phyloP scores from a whole-genome alignment of 495 filamentous ascomycete species.

The Lasiosphaeria hispida region DNA sequence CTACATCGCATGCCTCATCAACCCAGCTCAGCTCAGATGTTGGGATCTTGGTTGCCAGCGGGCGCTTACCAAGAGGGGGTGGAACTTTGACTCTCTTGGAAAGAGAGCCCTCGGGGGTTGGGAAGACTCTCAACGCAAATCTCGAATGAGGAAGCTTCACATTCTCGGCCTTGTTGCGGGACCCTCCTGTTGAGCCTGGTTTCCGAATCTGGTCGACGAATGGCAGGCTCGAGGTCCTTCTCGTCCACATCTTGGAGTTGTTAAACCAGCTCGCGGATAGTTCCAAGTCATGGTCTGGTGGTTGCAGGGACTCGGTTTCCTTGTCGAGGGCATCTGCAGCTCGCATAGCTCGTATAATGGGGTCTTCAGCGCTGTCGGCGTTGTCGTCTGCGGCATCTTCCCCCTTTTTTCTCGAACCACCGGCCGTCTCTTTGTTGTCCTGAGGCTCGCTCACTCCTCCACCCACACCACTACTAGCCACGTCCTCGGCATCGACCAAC shows the following conservation, averaged over 20 bases:
- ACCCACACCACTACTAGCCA: not conserved
- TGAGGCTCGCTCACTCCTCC: not conserved
- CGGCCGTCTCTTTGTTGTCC: not conserved
- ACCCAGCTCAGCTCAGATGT: constrained; percentile 18
- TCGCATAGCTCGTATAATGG: constrained; percentile 45
- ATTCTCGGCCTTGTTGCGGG: too few species aligned
- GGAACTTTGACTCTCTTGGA: not conserved
- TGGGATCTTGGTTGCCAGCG: constrained; percentile 8
- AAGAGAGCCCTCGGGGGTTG: constrained; percentile 2
- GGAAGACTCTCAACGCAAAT: constrained; percentile 20
- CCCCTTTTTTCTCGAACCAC: not conserved
- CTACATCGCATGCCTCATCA: constrained; percentile 14
- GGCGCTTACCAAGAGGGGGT: not conserved
- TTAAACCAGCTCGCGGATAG: constrained; percentile 27
- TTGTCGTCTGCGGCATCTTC: too few species aligned
- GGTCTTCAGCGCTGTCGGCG: constrained; percentile 28
- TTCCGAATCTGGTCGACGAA: not conserved
- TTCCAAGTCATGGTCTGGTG: constrained; percentile 34
- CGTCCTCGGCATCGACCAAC: not conserved
- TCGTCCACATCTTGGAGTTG: constrained; percentile 20
- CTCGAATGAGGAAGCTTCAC: constrained; percentile 17
- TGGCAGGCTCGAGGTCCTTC: constrained; percentile 34
- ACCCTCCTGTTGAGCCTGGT: too few species aligned
- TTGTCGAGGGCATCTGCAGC: constrained; percentile 50
- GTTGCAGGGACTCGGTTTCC: constrained; percentile 44